Percentiles rank a stretch among this genome's conserved stretches.
phyloP scores from a whole-genome alignment of 2,329 filamentous ascomycete species.

The Arthrocladium fulminans region DNA sequence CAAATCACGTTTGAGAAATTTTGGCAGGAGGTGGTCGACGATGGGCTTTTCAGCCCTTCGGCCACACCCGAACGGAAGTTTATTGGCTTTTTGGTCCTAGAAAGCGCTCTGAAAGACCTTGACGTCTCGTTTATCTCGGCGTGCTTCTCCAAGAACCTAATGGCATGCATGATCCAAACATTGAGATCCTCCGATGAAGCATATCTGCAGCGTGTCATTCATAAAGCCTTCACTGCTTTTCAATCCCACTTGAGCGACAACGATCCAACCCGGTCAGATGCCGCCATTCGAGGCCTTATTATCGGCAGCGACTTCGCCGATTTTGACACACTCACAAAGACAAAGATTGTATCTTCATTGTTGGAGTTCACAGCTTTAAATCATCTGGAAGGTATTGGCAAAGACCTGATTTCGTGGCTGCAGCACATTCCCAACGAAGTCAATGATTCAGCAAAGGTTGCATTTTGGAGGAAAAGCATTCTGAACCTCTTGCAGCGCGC shows the following conservation, averaged over 20 bases:
- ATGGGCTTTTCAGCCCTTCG: constrained; percentile 70
- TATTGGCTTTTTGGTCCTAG: constrained; percentile 81
- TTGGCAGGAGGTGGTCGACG: constrained; percentile 80
- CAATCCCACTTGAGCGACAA: constrained; percentile 41
- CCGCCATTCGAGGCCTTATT: constrained; percentile 46
- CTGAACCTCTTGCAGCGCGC: constrained; percentile 5
- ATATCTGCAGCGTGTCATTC: constrained; percentile 69
- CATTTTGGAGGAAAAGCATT: background rate
- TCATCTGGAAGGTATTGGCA: constrained; percentile 4
- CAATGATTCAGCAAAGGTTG: background rate
- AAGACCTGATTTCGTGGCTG: constrained; percentile 11
- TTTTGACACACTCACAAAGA: constrained; percentile 79
- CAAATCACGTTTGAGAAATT: constrained; percentile 58
- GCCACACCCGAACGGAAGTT: constrained; percentile 85
- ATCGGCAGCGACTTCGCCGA: constrained; percentile 33
- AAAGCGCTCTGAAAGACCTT: constrained; percentile 56
- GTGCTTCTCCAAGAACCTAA: constrained; percentile 75
- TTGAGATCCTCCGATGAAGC: constrained; percentile 63
- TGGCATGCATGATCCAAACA: constrained; percentile 75
- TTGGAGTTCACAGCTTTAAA: constrained; percentile 7
- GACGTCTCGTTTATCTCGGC: constrained; percentile 43
- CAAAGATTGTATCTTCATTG: constrained; percentile 26
- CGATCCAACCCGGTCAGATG: constrained; percentile 37
- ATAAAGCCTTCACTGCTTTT: constrained; percentile 64
- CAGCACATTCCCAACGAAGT: background rate